Evolutionary conservation across 805 yeast genomes (phyloP).

Genomic region (Schwanniomyces sp.): DNA sequence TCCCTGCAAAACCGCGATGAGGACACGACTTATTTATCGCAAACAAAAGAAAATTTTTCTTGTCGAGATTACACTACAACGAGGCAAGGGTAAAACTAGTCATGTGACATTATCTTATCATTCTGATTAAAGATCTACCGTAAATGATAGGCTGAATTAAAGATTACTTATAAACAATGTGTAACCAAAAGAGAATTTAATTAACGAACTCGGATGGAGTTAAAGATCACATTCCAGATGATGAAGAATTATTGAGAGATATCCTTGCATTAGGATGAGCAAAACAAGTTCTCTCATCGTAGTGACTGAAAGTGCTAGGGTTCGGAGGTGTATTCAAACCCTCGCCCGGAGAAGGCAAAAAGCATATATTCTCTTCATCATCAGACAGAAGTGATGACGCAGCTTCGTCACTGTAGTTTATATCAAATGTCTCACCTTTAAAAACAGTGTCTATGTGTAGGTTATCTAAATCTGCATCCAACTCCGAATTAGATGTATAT

Average conservation of each 20-base stretch:
- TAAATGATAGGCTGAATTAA: too few relatives aligned
- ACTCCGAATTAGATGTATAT: constrained; percentile 8
- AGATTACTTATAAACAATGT: background rate
- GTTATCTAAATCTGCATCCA: constrained; percentile 8
- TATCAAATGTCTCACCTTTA: constrained; percentile 26
- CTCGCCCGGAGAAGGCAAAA: constrained; percentile 26
- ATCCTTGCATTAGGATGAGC: constrained; percentile 46
- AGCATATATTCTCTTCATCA: constrained; percentile 26
- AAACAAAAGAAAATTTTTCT: background rate
- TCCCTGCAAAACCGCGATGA: background rate
- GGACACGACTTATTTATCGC: constrained; percentile 1
- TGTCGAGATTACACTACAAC: background rate
- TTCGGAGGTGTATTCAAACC: constrained; percentile 33
- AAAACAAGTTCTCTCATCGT: constrained; percentile 39
- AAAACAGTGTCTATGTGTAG: constrained; percentile 10
- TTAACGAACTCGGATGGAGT: background rate
- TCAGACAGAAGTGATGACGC: constrained; percentile 4
- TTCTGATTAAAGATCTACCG: background rate
- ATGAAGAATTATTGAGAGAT: constrained; percentile 12
- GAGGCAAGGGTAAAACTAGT: background rate
- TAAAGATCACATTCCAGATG: constrained; percentile 1
- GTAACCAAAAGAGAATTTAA: background rate
- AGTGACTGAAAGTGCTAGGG: constrained; percentile 13
- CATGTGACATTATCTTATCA: constrained; percentile 1
- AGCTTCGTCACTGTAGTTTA: constrained; percentile 32